These are phyloP conservation scores for Rauvolfia tetraphylla DNA, from an alignment of 257 asterid species.

Conservation along the genomic window DNA sequence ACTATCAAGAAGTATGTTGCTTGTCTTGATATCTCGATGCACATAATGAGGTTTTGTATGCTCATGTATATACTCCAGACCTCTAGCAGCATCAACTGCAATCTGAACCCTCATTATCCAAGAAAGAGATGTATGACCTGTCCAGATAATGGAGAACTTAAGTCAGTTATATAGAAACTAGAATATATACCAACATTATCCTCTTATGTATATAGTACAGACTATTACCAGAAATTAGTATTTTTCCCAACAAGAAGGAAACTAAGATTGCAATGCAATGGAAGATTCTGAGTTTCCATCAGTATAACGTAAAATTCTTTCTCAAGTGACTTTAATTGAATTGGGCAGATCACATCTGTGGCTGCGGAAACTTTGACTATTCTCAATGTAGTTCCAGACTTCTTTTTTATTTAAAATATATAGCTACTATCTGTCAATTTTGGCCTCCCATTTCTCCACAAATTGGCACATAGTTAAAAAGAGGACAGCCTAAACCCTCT, in stretches of 20 bases:
- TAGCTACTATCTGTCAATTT: background rate
- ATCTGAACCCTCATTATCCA: constrained; percentile 94
- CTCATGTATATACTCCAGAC: constrained; percentile 93
- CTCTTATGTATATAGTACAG: background rate
- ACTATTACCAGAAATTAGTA: background rate
- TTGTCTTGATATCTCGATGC: constrained; percentile 91
- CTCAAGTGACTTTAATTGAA: background rate
- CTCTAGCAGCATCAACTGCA: constrained; percentile 99
- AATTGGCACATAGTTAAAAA: background rate
- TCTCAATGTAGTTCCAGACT: background rate
- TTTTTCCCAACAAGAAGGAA: background rate
- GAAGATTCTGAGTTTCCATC: background rate
- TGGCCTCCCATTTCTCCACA: background rate
- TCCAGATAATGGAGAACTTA: constrained; percentile 15
- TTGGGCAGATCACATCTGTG: background rate
- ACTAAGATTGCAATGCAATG: background rate
- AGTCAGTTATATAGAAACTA: background rate
- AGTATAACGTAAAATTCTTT: background rate
- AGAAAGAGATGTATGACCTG: constrained; percentile 81
- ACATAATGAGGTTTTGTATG: constrained; percentile 97
- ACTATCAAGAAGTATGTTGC: constrained; percentile 84
- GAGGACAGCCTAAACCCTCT: background rate
- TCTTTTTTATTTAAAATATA: background rate
- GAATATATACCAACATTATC: background rate
- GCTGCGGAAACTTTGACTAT: background rate